These are phyloP conservation scores for Globisporangium heterothallicum DNA, from an alignment of 352 stramenopile genomes.

Conservation along the genomic window DNA sequence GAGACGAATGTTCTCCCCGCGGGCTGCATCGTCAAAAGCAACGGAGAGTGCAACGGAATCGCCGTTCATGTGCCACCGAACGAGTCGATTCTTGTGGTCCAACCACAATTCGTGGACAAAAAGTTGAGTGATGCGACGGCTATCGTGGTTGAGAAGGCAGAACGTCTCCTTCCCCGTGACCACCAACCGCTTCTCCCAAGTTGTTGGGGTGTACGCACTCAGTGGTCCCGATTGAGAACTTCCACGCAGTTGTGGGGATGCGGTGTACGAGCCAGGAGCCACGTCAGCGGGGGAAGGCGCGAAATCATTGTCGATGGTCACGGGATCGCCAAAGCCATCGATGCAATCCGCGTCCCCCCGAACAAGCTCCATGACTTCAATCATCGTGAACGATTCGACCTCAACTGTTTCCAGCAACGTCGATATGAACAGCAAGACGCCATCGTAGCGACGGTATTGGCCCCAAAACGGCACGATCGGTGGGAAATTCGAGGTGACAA, in stretches of 20 bases:
- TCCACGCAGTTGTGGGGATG: slow-evolving; percentile 21
- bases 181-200: slow-evolving; percentile 67
- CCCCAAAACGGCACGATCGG: slow-evolving; percentile 84
- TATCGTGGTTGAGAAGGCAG: slow-evolving; percentile 49
- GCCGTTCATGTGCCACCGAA: slow-evolving; percentile 82
- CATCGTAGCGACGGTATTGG: slow-evolving; percentile 79
- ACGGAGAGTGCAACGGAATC: slow-evolving; percentile 76
- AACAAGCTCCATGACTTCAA: slow-evolving; percentile 72
- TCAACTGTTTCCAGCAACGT: slow-evolving; percentile 69
- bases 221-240: slow-evolving; percentile 7
- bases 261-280: slow-evolving; percentile 17
- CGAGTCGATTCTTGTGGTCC: slow-evolving; percentile 77
- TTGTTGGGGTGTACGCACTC: slow-evolving; percentile 40
- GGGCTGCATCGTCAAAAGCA: slow-evolving; percentile 59
- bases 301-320: slow-evolving; percentile 8
- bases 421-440: slow-evolving; percentile 77
- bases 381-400: slow-evolving; percentile 66
- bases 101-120: slow-evolving; percentile 85
- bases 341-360: slow-evolving; percentile 61
- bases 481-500: slow-evolving; percentile 81
- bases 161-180: slow-evolving; percentile 84
- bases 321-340: slow-evolving; percentile 34
- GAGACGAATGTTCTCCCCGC: slow-evolving; percentile 73
- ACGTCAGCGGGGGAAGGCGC: not conserved
- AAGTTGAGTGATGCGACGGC: slow-evolving; percentile 67